Base-by-base conservation (phyloP, 495 filamentous ascomycete genomes). In the Lasiosphaeria miniovina region DNA sequence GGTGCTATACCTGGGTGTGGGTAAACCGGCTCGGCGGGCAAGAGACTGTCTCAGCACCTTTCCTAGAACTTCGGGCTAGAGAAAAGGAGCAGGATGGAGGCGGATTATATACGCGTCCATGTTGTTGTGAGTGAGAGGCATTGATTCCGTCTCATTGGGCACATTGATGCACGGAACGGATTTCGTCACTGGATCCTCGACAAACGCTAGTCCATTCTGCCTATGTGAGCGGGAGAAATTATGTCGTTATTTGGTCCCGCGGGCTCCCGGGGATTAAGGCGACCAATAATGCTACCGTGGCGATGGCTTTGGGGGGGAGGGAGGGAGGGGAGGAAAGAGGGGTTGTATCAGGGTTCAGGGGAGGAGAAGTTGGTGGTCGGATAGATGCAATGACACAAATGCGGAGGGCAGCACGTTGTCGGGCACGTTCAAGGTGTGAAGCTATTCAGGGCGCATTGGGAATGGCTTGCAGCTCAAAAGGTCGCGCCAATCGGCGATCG, bases 151-250 rank as follows among this genome's bases (percentile, higher is more conserved):
- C 24, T 24, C 24, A 24, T 24, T 24, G 24, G 24, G 24, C 24
- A 24, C 24, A 1, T 24, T 24, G 24, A 24, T 24, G 24, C 24
- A 24, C 24, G 24, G 24, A 24, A 24, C 24, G 24, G 24, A 24
- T 24, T 24, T 24, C 24, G 24, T 24, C 24, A 24, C 24, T 24
- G 24, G 24, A 24, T 24, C 24, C 24, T 24, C 24, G 24, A 24
- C 24, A 24, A 11, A 11, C 43, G 43, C 15, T 46, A 46, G 15
- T 11, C 43, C 43, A 46, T 46, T 46, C 43, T 46, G 43, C 43
- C 43, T 46, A 46, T 46, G 43, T 46, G 43, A 46, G 43, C 43
- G 43, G 43, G 43, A 46, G 43, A 46, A 46, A 46, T 46, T 46
- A 11, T 24, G 24, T 11, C 15, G 6, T 11, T 46, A 46, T 46